Conservation (phyloP, 2,329 filamentous ascomycete genomes). For the Tolypocladium nubicola region DNA sequence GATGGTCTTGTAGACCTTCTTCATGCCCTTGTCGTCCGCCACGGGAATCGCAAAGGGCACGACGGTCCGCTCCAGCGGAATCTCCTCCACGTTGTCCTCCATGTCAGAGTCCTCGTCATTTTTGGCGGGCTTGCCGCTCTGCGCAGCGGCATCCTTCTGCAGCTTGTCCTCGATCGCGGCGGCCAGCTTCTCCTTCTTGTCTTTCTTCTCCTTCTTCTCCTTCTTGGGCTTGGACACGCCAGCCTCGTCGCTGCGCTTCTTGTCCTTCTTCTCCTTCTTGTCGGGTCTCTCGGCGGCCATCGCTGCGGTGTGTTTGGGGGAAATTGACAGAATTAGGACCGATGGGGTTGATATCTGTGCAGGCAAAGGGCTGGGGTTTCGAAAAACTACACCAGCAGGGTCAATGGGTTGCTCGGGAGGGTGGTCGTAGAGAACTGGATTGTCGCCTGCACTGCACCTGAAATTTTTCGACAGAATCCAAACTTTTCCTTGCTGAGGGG, state of each 20-base stretch:
- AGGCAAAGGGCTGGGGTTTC: not conserved
- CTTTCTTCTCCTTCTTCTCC: slow-evolving; percentile 57
- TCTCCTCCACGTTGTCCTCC: slow-evolving; percentile 31
- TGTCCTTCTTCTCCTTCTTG: slow-evolving; percentile 47
- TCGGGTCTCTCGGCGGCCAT: slow-evolving; percentile 39
- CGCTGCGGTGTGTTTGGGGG: slow-evolving; percentile 6
- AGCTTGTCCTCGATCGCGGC: slow-evolving; percentile 56
- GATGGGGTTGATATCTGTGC: not conserved
- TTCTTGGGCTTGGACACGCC: slow-evolving; percentile 45
- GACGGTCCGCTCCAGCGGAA: slow-evolving; percentile 43
- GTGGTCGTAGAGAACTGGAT: not conserved
- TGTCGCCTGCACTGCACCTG: slow-evolving; percentile 14
- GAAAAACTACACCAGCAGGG: slow-evolving; percentile 4
- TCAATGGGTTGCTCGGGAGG: not conserved
- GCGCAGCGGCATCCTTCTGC: slow-evolving; percentile 41
- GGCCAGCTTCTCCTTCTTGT: slow-evolving; percentile 64
- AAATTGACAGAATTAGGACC: not conserved
- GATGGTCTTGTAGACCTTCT: slow-evolving; percentile 49
- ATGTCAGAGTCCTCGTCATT: slow-evolving; percentile 34
- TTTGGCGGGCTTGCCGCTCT: slow-evolving; percentile 22
- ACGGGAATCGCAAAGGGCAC: slow-evolving; percentile 79
- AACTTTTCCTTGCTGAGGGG: slow-evolving; percentile 19
- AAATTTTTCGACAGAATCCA: slow-evolving; percentile 17
- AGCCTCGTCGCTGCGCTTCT: slow-evolving; percentile 45
- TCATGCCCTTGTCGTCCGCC: slow-evolving; percentile 65